A percentile compares a stretch with the other conserved stretches of the same genome.
phyloP scores from a whole-genome alignment of 73 alveolate genomes.

The Stentor coeruleus region DNA sequence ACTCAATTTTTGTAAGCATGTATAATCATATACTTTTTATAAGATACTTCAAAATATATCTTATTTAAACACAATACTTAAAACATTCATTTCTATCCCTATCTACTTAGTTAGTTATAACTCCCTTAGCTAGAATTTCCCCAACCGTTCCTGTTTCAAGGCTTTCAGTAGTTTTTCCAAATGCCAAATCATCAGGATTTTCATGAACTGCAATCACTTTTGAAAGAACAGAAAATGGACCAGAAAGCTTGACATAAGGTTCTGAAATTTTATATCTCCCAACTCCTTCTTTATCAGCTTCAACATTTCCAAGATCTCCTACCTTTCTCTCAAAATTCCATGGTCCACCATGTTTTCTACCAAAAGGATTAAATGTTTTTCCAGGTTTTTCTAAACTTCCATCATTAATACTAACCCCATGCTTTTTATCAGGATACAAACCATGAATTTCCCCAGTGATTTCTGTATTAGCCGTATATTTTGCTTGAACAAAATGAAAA shows the following conservation, averaged over 20 bases:
- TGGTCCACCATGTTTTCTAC: slow-evolving; percentile 24
- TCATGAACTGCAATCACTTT: slow-evolving; percentile 19
- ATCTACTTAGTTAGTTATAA: background rate
- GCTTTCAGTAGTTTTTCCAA: slow-evolving; percentile 21
- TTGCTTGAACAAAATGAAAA: background rate
- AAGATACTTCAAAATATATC: background rate
- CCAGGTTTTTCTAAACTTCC: background rate
- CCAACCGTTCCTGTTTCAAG: slow-evolving; percentile 11
- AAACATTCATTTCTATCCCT: background rate
- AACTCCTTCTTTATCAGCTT: slow-evolving; percentile 19
- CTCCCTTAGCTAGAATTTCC: background rate
- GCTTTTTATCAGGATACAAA: background rate
- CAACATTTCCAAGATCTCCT: slow-evolving; percentile 25
- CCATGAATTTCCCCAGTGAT: background rate
- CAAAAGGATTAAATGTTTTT: slow-evolving; percentile 4
- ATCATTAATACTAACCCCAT: background rate
- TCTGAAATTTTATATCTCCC: slow-evolving; percentile 8
- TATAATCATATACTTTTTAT: too few relatives aligned
- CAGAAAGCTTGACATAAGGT: background rate
- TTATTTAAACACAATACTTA: too few relatives aligned
- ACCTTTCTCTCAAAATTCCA: slow-evolving; percentile 21
- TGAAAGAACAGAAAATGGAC: background rate
- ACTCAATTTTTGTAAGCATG: too few relatives aligned
- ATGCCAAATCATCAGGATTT: slow-evolving; percentile 21
- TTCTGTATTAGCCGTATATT: background rate